Evolutionary conservation across 805 yeast species (phyloP).

Genomic region (Hanseniaspora guilliermondii): DNA sequence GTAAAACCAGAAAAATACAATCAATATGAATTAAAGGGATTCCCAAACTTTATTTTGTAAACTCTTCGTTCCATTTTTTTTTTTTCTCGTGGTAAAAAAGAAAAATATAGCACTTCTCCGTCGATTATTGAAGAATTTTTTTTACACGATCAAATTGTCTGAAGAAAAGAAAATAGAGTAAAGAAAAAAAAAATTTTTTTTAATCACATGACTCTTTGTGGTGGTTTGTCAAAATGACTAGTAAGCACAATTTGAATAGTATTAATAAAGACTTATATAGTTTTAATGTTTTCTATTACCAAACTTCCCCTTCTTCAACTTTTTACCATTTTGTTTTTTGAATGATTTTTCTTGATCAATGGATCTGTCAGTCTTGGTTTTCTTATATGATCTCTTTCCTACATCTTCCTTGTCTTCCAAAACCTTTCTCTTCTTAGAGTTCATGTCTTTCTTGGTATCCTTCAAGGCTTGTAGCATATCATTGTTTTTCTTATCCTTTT

Average conservation of each 20-base stretch:
- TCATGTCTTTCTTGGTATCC: constrained; percentile 40
- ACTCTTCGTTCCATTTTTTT: background rate
- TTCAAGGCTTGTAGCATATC: constrained; percentile 30
- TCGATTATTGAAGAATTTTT: too few relatives aligned
- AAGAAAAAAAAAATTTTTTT: background rate
- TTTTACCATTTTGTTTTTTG: constrained; percentile 25
- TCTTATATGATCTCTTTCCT: constrained; percentile 51
- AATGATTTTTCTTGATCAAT: constrained; percentile 35
- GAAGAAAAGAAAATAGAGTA: background rate
- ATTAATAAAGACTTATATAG: background rate
- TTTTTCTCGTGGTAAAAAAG: background rate
- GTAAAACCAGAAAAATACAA: too few relatives aligned
- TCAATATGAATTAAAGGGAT: too few relatives aligned
- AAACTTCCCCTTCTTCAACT: constrained; percentile 21
- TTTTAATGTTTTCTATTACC: constrained; percentile 1
- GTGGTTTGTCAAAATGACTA: too few relatives aligned
- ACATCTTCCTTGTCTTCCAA: constrained; percentile 52
- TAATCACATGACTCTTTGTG: background rate
- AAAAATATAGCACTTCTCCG: background rate
- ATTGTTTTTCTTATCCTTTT: constrained; percentile 32
- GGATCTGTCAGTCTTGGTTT: constrained; percentile 62
- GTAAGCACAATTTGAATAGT: too few relatives aligned
- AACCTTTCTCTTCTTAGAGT: constrained; percentile 56
- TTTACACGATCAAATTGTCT: too few relatives aligned
- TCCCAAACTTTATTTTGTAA: too few relatives aligned